phyloP scores from a whole-genome alignment of 805 yeast species.

The Metschnikowia koreensis region DNA sequence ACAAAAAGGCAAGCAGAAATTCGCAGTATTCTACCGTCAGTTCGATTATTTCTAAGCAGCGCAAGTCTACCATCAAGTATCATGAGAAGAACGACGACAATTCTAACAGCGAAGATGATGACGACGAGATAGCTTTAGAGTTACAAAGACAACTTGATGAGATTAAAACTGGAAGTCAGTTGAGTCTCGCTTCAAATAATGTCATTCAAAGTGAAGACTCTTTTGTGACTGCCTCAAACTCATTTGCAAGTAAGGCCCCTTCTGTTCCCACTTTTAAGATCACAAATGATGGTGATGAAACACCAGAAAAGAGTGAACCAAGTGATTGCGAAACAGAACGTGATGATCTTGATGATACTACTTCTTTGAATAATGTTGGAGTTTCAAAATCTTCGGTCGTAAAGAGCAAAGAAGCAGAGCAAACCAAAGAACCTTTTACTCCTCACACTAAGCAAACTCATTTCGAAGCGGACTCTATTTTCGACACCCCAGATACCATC shows the following conservation, averaged over 20 bases:
- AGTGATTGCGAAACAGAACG: slow-evolving; percentile 8
- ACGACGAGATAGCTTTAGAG: slow-evolving; percentile 36
- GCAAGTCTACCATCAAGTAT: slow-evolving; percentile 2
- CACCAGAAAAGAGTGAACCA: slow-evolving; percentile 4
- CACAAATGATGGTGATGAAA: slow-evolving; percentile 3
- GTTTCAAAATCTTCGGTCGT: neutral
- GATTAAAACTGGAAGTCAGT: slow-evolving; percentile 27
- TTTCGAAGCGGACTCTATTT: slow-evolving; percentile 1
- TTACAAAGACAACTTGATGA: slow-evolving; percentile 37
- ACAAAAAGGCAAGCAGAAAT: slow-evolving; percentile 17
- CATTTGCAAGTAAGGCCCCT: neutral
- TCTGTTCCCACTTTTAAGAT: slow-evolving; percentile 9
- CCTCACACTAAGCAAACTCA: slow-evolving; percentile 5
- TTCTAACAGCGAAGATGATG: slow-evolving; percentile 20
- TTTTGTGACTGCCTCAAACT: slow-evolving; percentile 3
- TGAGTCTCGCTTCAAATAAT: slow-evolving; percentile 5
- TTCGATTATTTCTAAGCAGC: slow-evolving; percentile 39
- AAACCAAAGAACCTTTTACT: slow-evolving; percentile 8
- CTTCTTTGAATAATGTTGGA: neutral
- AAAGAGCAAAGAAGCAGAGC: neutral
- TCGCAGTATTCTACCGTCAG: slow-evolving; percentile 43
- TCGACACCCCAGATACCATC: slow-evolving; percentile 21
- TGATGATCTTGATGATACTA: slow-evolving; percentile 1
- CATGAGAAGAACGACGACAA: slow-evolving; percentile 19
- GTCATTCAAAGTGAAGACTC: slow-evolving; percentile 12